Evolutionary conservation across 2,329 filamentous ascomycete genomes (phyloP).

Genomic region (Colletotrichum eremochloae): DNA sequence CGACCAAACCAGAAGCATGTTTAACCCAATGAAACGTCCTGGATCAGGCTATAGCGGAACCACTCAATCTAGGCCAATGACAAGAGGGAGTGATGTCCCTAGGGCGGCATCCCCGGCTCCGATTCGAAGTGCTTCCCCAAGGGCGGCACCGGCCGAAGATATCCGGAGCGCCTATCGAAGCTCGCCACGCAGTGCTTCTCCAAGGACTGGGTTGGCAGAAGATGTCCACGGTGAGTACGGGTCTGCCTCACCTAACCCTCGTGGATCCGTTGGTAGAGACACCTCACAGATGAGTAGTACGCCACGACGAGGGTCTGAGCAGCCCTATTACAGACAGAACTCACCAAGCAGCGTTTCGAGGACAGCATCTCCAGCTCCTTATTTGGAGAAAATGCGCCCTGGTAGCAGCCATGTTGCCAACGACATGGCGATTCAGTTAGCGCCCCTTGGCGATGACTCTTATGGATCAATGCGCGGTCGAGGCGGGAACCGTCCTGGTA

Average conservation of each 20-base stretch:
- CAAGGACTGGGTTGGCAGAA: constrained; percentile 68
- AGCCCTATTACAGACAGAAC: constrained; percentile 64
- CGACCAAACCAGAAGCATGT: constrained; percentile 85
- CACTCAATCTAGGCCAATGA: constrained; percentile 67
- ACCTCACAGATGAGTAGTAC: constrained; percentile 32
- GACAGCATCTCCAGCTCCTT: constrained; percentile 63
- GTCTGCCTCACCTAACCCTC: constrained; percentile 73
- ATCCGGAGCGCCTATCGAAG: constrained; percentile 55
- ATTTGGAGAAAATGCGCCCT: constrained; percentile 63
- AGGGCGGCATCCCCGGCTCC: constrained; percentile 77
- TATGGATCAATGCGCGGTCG: constrained; percentile 70
- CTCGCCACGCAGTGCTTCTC: constrained; percentile 72
- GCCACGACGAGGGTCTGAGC: constrained; percentile 54
- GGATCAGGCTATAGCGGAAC: constrained; percentile 54
- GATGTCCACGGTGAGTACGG: constrained; percentile 59
- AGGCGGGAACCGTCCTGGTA: constrained; percentile 64
- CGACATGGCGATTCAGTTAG: constrained; percentile 79
- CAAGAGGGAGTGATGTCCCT: constrained; percentile 70
- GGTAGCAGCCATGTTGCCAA: constrained; percentile 63
- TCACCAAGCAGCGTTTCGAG: constrained; percentile 64
- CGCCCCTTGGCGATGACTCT: constrained; percentile 66
- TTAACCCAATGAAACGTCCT: constrained; percentile 59
- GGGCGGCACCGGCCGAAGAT: constrained; percentile 67
- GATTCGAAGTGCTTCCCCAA: constrained; percentile 72
- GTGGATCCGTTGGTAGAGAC: constrained; percentile 57